These are phyloP conservation scores for Trametes polyzona DNA, from an alignment of 1,284 basidiomycete genomes.

Conservation along the genomic window DNA sequence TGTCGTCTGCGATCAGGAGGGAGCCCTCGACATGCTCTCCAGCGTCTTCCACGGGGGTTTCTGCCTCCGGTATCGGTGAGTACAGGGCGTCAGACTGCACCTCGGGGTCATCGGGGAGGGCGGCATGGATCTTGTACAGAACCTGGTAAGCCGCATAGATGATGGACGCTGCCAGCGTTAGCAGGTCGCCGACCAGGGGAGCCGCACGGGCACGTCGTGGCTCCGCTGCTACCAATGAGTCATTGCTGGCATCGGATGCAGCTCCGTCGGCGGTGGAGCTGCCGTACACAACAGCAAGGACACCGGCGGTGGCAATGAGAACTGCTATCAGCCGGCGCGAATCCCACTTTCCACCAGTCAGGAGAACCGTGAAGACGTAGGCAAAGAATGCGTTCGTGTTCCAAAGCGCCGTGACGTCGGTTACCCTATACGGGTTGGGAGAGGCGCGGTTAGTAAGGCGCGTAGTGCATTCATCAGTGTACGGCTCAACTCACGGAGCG, in stretches of 20 bases:
- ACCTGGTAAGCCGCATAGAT: slow-evolving; percentile 78
- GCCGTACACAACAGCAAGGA: slow-evolving; percentile 77
- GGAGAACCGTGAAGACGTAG: slow-evolving; percentile 70
- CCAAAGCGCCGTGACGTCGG: slow-evolving; percentile 83
- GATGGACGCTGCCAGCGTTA: slow-evolving; percentile 74
- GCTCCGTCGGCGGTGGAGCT: slow-evolving; percentile 46
- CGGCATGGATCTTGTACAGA: slow-evolving; percentile 78
- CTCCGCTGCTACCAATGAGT: not conserved
- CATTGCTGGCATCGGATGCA: slow-evolving; percentile 4
- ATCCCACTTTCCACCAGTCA: slow-evolving; percentile 66
- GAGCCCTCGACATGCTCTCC: slow-evolving; percentile 33
- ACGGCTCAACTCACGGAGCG: slow-evolving; percentile 60
- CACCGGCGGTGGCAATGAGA: slow-evolving; percentile 74
- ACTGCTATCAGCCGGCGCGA: slow-evolving; percentile 67
- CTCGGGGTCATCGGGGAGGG: slow-evolving; percentile 60
- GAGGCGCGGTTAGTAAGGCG: slow-evolving; percentile 15
- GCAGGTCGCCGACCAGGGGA: slow-evolving; percentile 74
- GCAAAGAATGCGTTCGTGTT: slow-evolving; percentile 87
- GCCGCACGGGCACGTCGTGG: slow-evolving; percentile 39
- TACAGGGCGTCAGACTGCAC: slow-evolving; percentile 44
- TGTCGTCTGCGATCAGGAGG: slow-evolving; percentile 30
- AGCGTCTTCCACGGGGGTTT: slow-evolving; percentile 22
- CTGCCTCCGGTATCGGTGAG: slow-evolving; percentile 43
- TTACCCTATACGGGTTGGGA: slow-evolving; percentile 62
- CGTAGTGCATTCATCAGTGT: not conserved